Conservation (phyloP, 352 stramenopile species). For the Globisporangium barbulae region DNA sequence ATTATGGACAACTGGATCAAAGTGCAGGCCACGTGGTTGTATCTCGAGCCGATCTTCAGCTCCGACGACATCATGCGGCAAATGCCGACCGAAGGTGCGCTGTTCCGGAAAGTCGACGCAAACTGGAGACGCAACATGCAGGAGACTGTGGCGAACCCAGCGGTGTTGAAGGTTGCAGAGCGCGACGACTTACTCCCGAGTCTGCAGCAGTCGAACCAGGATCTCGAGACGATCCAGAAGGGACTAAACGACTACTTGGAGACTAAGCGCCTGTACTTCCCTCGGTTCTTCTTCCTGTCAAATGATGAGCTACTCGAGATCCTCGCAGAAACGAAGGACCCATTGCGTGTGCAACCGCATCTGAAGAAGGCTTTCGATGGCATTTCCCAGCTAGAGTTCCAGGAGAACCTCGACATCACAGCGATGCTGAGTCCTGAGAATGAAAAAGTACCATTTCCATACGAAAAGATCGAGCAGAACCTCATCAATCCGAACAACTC, state of each 20-base stretch:
- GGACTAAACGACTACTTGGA: conserved; percentile 92
- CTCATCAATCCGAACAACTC: conserved; percentile 94
- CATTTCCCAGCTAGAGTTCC: conserved; percentile 91
- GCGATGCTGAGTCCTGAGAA: conserved; percentile 86
- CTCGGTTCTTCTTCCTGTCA: conserved; percentile 91
- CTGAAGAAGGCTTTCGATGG: conserved; percentile 95
- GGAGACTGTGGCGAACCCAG: conserved; percentile 71
- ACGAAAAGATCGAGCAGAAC: conserved; percentile 82
- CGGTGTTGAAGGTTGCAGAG: conserved; percentile 74
- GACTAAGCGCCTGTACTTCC: conserved; percentile 89
- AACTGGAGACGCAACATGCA: conserved; percentile 89
- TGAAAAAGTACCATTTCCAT: conserved; percentile 89
- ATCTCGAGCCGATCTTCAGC: conserved; percentile 92
- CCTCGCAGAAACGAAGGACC: conserved; percentile 91
- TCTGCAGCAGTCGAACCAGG: conserved; percentile 86
- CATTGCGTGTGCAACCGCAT: conserved; percentile 91
- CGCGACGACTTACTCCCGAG: conserved; percentile 77
- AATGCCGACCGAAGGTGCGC: conserved; percentile 85
- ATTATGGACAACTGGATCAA: conserved; percentile 95
- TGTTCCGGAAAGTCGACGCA: conserved; percentile 87
- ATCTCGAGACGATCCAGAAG: conserved; percentile 95
- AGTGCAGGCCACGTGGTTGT: conserved; percentile 92
- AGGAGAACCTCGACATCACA: conserved; percentile 90
- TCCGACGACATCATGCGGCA: conserved; percentile 93
- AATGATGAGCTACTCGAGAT: conserved; percentile 93